A percentile compares a stretch with the other conserved stretches of the same genome.
phyloP scores from a whole-genome alignment of 805 yeast genomes.

The Cyberlindnera suaveolens region DNA sequence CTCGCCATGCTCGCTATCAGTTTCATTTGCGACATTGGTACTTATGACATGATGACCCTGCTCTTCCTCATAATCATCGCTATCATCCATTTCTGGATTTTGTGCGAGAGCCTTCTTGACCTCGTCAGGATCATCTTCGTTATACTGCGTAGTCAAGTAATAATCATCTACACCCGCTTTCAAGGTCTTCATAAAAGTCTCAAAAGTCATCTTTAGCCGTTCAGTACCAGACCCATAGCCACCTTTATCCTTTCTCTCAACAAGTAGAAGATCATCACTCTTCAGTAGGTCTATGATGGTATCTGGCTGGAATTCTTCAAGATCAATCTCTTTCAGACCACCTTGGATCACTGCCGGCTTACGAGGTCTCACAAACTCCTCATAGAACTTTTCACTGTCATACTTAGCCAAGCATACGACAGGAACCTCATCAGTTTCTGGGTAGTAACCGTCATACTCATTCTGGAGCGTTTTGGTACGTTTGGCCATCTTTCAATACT shows the following conservation, averaged over 20 bases:
- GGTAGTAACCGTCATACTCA: constrained; percentile 10
- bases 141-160: constrained; percentile 69
- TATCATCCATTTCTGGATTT: constrained; percentile 12
- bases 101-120: constrained; percentile 19
- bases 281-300: constrained; percentile 32
- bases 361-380: constrained; percentile 13
- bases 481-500: not conserved
- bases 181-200: constrained; percentile 40
- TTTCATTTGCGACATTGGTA: constrained; percentile 14
- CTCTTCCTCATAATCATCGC: constrained; percentile 7
- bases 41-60: constrained; percentile 10
- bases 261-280: constrained; percentile 36
- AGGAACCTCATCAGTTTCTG: constrained; percentile 1
- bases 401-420: not conserved
- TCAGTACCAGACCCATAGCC: constrained; percentile 66
- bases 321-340: constrained; percentile 28
- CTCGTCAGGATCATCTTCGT: constrained; percentile 36
- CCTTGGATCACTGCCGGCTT: constrained; percentile 46
- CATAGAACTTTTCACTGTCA: constrained; percentile 6
- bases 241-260: constrained; percentile 50
- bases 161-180: constrained; percentile 40
- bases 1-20: constrained; percentile 10
- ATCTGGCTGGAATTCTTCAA: constrained; percentile 28
- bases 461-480: constrained; percentile 1
- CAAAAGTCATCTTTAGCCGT: constrained; percentile 44